Evolutionary conservation across 2,329 filamentous ascomycete genomes (phyloP), one percentile per base, ranked within the genome.

Genomic region (Lasiodiplodia theobromae): DNA sequence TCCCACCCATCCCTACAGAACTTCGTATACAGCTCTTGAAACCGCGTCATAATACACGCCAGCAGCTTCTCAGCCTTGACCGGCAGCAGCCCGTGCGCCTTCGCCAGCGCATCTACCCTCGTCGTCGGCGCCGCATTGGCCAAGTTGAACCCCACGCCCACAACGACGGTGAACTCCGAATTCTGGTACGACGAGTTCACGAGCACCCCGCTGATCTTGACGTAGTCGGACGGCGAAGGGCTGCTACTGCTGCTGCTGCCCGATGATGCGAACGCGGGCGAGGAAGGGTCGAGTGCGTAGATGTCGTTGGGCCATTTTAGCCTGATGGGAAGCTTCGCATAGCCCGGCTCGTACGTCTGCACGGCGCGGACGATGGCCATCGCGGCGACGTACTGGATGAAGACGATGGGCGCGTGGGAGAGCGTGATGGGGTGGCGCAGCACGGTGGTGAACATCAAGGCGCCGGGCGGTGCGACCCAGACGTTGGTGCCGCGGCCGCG

Each of bases 261-360:
- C 23, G 23, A 23, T 4, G 25, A 28, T 28, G 25, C 25, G 25
- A 28, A 28, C 4, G 25, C 25, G 25, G 25, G 25, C 25, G 25
- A 28, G 25, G 25, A 28, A 28, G 79, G 79, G 58, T 78, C 76
- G 11, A 79, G 73, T 2, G 79, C 80, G 73, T 83, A 83, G 67
- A 99, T 92, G 76, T 99, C 96, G 75, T 99, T 99, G 12, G 96
- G 96, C 96, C 96, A 99, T 79, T 99, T 99, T 37, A 99, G 82
- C 77, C 92, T 93, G 51, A 99, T 86, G 0, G 92, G 92, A 4
- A 98, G 79, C 0, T 88, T 84, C 6, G 88, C 85, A 78, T 96
- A 98, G 7, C 90, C 92, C 2, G 81, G 80, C 58, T 91, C 93
- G 76, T 98, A 98, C 28, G 85, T 86, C 71, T 92, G 90, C 70